A percentile compares a stretch with the other conserved stretches of the same genome.
Evolutionary conservation across 352 stramenopile genomes (phyloP).

Genomic region (Albugo candida): DNA sequence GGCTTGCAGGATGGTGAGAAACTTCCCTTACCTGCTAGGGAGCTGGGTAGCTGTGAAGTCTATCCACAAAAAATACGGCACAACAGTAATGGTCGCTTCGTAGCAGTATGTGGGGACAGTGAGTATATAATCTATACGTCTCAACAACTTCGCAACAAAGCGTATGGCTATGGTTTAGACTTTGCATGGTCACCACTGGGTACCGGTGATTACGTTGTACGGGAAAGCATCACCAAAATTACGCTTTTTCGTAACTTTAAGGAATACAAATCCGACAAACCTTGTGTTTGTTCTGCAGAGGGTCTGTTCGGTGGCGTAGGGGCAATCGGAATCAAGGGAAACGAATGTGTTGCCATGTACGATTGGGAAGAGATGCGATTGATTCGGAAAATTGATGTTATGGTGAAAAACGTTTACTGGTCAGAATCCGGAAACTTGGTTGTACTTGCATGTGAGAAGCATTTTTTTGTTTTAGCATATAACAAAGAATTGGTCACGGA

Average conservation of each 20-base stretch:
- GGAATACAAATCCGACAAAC: conserved; percentile 87
- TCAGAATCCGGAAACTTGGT: conserved; percentile 91
- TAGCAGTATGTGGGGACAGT: conserved; percentile 95
- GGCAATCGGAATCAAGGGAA: conserved; percentile 90
- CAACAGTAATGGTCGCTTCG: conserved; percentile 98
- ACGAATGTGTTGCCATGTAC: conserved; percentile 95
- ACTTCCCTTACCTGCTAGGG: conserved; percentile 58
- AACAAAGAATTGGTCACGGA: conserved; percentile 80
- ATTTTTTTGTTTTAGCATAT: conserved; percentile 93
- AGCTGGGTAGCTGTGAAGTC: conserved; percentile 94
- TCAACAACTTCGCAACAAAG: conserved; percentile 88
- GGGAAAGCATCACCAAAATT: conserved; percentile 89
- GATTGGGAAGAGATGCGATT: conserved; percentile 97
- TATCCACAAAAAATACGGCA: conserved; percentile 96
- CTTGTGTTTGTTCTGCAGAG: conserved; percentile 87
- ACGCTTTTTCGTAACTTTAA: conserved; percentile 99
- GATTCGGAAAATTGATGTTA: conserved; percentile 95
- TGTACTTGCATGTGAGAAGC: conserved; percentile 87
- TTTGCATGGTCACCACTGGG: conserved; percentile 95
- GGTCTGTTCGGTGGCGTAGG: conserved; percentile 89
- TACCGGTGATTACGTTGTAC: conserved; percentile 97
- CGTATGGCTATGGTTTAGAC: conserved; percentile 93
- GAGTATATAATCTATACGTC: conserved; percentile 99
- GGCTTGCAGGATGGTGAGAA: conserved; percentile 77
- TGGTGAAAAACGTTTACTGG: conserved; percentile 96